These are phyloP conservation scores for Artomyces pyxidatus DNA, from an alignment of 768 basidiomycete species.

Conservation along the genomic window DNA sequence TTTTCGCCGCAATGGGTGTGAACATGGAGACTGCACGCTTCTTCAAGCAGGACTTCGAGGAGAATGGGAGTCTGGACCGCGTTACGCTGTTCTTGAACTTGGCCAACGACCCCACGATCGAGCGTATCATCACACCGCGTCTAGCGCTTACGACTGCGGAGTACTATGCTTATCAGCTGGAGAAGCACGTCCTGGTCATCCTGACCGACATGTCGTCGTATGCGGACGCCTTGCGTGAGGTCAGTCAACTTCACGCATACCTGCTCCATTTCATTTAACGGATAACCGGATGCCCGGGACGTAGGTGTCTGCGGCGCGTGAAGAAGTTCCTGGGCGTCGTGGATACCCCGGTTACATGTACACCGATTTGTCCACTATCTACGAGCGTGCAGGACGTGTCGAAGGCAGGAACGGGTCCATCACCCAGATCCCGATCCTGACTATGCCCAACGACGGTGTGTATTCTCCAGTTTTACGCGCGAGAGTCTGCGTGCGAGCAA, in stretches of 20 bases:
- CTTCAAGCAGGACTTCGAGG: slow-evolving; percentile 99
- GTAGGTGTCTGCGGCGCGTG: slow-evolving; percentile 94
- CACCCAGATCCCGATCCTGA: slow-evolving; percentile 98
- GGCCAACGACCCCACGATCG: slow-evolving; percentile 98
- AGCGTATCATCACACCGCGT: slow-evolving; percentile 98
- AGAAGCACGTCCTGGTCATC: slow-evolving; percentile 99
- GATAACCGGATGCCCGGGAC: too few relatives aligned
- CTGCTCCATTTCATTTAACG: too few relatives aligned
- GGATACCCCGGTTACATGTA: slow-evolving; percentile 99
- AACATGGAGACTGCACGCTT: slow-evolving; percentile 99
- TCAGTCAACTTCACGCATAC: slow-evolving; percentile 31
- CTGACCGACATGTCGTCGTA: slow-evolving; percentile 99
- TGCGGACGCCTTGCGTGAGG: slow-evolving; percentile 92
- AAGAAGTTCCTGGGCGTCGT: slow-evolving; percentile 98
- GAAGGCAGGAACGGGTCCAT: slow-evolving; percentile 97
- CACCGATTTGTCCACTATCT: slow-evolving; percentile 98
- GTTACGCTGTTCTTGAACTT: slow-evolving; percentile 98
- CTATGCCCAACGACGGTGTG: slow-evolving; percentile 99
- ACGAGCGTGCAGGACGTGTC: slow-evolving; percentile 98
- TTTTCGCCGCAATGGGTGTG: slow-evolving; percentile 99
- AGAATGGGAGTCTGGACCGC: slow-evolving; percentile 94
- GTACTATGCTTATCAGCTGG: slow-evolving; percentile 98
- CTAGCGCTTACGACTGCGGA: slow-evolving; percentile 97
- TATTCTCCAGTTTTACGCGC: slow-evolving; percentile 4
- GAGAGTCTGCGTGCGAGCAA: too few relatives aligned